Conservation (phyloP, 2,329 filamentous ascomycete genomes). For the Aspergillus proliferans region DNA sequence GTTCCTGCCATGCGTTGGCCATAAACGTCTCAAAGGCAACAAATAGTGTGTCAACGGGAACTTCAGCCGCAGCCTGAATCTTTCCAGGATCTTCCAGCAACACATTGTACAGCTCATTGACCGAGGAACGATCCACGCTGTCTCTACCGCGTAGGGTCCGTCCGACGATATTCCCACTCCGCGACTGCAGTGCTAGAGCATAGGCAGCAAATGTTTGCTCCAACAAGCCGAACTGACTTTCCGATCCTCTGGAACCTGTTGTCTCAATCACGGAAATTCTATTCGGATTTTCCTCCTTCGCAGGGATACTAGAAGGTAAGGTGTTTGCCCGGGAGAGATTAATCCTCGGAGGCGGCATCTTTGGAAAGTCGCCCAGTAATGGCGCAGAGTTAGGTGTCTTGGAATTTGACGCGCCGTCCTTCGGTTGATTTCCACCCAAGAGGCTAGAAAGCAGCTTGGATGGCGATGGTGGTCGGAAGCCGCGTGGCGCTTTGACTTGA, state of each 20-base stretch:
- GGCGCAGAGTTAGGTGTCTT: constrained; percentile 32
- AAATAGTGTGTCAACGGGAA: constrained; percentile 77
- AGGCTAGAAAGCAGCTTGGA: constrained; percentile 86
- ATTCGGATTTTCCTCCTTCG: constrained; percentile 33
- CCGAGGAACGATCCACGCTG: constrained; percentile 66
- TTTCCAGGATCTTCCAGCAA: constrained; percentile 78
- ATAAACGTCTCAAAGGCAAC: constrained; percentile 92
- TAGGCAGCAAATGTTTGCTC: constrained; percentile 84
- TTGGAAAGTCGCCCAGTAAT: constrained; percentile 39
- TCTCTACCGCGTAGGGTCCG: constrained; percentile 65
- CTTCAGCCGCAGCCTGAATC: constrained; percentile 66
- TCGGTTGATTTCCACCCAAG: constrained; percentile 53
- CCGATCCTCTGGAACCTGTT: constrained; percentile 42
- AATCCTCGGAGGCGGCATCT: constrained; percentile 33
- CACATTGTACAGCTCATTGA: constrained; percentile 87
- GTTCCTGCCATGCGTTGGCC: constrained; percentile 77
- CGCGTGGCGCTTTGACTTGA: constrained; percentile 54
- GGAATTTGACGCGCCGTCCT: constrained; percentile 26
- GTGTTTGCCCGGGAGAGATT: constrained; percentile 39
- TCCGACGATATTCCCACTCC: constrained; percentile 81
- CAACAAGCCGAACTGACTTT: constrained; percentile 64
- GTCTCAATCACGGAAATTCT: constrained; percentile 51
- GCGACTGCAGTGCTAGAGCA: constrained; percentile 70
- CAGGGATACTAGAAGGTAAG: constrained; percentile 41
- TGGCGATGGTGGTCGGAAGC: constrained; percentile 73